These are phyloP conservation scores for Trichoderma sp. DNA, from an alignment of 2,329 filamentous ascomycete species.

Conservation along the genomic window DNA sequence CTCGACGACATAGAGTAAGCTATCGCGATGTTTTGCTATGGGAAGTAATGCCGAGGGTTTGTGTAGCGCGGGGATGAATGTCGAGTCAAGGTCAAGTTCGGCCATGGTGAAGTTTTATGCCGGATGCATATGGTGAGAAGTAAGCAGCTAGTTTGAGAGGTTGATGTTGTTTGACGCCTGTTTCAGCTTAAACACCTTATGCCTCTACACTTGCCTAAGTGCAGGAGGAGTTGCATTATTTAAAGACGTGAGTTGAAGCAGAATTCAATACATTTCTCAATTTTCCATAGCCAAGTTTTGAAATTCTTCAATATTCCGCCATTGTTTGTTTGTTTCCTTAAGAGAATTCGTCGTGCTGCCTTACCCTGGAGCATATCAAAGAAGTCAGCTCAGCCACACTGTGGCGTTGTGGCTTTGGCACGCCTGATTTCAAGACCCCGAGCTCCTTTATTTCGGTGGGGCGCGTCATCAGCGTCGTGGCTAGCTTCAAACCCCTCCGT, in stretches of 20 bases:
- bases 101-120: conserved; percentile 43
- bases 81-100: conserved; percentile 57
- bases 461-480: conserved; percentile 42
- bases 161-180: not conserved
- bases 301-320: not conserved
- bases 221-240: not conserved
- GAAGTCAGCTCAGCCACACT: not conserved
- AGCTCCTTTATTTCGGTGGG: conserved; percentile 32
- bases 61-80: conserved; percentile 78
- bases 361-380: not conserved
- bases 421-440: not conserved
- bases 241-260: not conserved
- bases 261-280: not conserved
- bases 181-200: not conserved
- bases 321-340: not conserved
- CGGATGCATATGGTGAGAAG: not conserved
- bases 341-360: not conserved
- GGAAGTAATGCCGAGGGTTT: conserved; percentile 83
- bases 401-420: not conserved
- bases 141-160: not conserved
- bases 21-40: conserved; percentile 79
- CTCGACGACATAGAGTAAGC: conserved; percentile 83
- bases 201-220: not conserved
- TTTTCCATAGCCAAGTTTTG: not conserved
- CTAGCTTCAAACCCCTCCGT: conserved; percentile 35